These are phyloP conservation scores for Cryphonectria japonica DNA, from an alignment of 2,329 filamentous ascomycete species.

Conservation along the genomic window DNA sequence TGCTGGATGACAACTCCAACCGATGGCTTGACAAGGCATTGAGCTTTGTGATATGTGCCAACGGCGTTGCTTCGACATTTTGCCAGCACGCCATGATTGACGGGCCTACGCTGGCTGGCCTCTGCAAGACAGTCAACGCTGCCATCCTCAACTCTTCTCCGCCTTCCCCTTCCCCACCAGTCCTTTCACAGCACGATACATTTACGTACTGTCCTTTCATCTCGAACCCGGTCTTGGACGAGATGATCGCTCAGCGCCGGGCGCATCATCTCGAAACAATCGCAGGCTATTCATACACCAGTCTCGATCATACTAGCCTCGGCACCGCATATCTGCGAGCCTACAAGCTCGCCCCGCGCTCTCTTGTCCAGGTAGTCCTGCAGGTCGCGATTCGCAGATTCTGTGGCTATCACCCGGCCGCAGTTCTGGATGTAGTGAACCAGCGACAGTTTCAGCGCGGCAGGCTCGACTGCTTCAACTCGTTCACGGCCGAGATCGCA, in stretches of 20 bases:
- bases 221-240: slow-evolving; percentile 12
- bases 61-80: slow-evolving; percentile 32
- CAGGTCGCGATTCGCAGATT: slow-evolving; percentile 30
- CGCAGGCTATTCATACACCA: slow-evolving; percentile 16
- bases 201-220: slow-evolving; percentile 15
- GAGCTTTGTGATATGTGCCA: slow-evolving; percentile 33
- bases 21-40: slow-evolving; percentile 36
- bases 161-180: neutral
- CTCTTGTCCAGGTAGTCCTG: slow-evolving; percentile 29
- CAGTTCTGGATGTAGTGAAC: slow-evolving; percentile 30
- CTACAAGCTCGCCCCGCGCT: slow-evolving; percentile 26
- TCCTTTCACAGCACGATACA: neutral
- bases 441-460: slow-evolving; percentile 33
- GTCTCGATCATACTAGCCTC: slow-evolving; percentile 23
- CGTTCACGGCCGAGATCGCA: slow-evolving; percentile 19
- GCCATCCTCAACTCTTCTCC: slow-evolving; percentile 13
- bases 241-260: slow-evolving; percentile 25
- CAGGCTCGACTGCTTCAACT: slow-evolving; percentile 28
- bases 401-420: slow-evolving; percentile 28
- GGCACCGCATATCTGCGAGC: neutral
- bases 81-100: slow-evolving; percentile 34
- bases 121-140: slow-evolving; percentile 24
- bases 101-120: slow-evolving; percentile 26
- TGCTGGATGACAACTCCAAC: slow-evolving; percentile 33
- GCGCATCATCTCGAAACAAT: neutral